These are phyloP conservation scores for Saccharata proteae DNA, from an alignment of 2,329 filamentous ascomycete genomes.

Conservation along the genomic window DNA sequence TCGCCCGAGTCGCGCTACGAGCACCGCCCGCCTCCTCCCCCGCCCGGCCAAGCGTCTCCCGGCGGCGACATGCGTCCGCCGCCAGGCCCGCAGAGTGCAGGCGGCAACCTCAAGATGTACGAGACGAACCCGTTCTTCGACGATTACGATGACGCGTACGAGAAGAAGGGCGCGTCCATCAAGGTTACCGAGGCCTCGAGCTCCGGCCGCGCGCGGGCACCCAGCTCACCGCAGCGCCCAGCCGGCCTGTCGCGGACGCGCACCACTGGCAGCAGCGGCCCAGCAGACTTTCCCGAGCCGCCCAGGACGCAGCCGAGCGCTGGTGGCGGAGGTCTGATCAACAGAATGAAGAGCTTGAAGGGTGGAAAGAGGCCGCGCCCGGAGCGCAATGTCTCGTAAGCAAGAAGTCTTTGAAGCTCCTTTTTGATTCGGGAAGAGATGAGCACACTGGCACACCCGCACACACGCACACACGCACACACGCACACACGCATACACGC, in stretches of 20 bases:
- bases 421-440: too few species aligned
- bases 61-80: slow-evolving; percentile 12
- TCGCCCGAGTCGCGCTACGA: slow-evolving; percentile 44
- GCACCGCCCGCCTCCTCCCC: slow-evolving; percentile 13
- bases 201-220: slow-evolving; percentile 11
- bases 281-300: not conserved
- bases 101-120: slow-evolving; percentile 28
- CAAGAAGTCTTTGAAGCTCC: too few species aligned
- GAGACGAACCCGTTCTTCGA: slow-evolving; percentile 69
- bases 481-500: too few species aligned
- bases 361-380: slow-evolving; percentile 22
- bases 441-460: too few species aligned
- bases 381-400: slow-evolving; percentile 14
- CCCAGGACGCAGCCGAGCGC: slow-evolving; percentile 1
- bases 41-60: slow-evolving; percentile 4
- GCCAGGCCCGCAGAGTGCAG: slow-evolving; percentile 31
- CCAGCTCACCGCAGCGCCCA: slow-evolving; percentile 16
- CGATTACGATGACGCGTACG: slow-evolving; percentile 60
- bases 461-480: too few species aligned
- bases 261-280: slow-evolving; percentile 1
- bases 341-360: slow-evolving; percentile 22
- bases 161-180: slow-evolving; percentile 50
- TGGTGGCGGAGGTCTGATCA: slow-evolving; percentile 2
- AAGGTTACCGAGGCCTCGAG: slow-evolving; percentile 31
- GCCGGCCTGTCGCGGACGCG: not conserved